Evolutionary conservation across 495 filamentous ascomycete species (phyloP).

Genomic region (Neurospora sp.): DNA sequence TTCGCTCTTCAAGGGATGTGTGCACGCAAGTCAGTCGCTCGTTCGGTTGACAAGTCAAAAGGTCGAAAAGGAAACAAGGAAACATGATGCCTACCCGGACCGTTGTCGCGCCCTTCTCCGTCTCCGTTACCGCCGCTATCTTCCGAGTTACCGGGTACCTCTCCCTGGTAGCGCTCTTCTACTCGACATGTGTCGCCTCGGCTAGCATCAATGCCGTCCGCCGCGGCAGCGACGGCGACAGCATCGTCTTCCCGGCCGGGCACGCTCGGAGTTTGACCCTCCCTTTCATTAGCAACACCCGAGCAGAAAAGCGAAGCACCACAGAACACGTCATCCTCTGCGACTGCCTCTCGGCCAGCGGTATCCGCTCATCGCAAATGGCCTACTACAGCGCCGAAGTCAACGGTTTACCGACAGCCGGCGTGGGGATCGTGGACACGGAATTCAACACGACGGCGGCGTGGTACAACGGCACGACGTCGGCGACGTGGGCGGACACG

Average conservation of each 20-base stretch:
- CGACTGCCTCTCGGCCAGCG: neutral
- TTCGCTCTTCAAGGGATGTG: neutral
- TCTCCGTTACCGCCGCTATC: neutral
- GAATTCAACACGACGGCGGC: neutral
- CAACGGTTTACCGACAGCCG: neutral
- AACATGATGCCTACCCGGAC: neutral
- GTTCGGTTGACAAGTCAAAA: neutral
- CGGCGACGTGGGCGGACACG: neutral
- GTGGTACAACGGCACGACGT: neutral
- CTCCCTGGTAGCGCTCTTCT: neutral
- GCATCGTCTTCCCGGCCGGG: neutral
- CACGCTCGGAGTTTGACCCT: neutral
- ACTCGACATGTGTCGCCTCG: neutral
- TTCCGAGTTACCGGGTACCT: neutral
- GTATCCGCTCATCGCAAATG: neutral
- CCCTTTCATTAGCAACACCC: neutral
- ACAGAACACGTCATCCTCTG: neutral
- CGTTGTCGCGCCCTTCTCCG: neutral
- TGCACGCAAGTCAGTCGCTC: neutral
- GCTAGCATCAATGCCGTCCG: neutral
- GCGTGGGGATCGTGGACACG: neutral
- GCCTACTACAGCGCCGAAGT: neutral
- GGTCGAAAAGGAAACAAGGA: too few species aligned
- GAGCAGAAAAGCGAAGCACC: neutral
- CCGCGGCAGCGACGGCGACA: neutral